These are phyloP conservation scores for Saccharomycopsis malanga DNA, from an alignment of 805 yeast species.

Conservation along the genomic window DNA sequence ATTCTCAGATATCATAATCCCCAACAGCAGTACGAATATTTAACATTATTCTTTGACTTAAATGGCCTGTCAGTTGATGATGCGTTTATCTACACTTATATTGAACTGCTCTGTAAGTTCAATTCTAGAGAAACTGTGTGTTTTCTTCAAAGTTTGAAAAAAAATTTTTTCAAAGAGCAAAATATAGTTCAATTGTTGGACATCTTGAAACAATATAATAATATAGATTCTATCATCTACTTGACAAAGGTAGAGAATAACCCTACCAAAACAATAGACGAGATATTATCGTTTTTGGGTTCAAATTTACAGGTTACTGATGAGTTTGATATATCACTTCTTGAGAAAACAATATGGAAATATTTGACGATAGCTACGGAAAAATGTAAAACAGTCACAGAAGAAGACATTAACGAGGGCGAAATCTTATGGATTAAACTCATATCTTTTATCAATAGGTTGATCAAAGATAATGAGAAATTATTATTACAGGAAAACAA, in stretches of 20 bases:
- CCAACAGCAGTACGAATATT: slow-evolving; percentile 28
- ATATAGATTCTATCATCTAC: slow-evolving; percentile 15
- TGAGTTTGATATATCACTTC: too few species aligned
- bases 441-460: slow-evolving; percentile 33
- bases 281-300: slow-evolving; percentile 20
- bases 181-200: slow-evolving; percentile 1
- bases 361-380: slow-evolving; percentile 31
- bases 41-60: slow-evolving; percentile 28
- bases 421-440: slow-evolving; percentile 36
- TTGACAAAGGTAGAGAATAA: slow-evolving; percentile 4
- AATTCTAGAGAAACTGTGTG: slow-evolving; percentile 1
- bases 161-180: background rate
- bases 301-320: too few species aligned
- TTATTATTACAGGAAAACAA: too few species aligned
- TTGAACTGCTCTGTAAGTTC: slow-evolving; percentile 3
- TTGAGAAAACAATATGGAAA: slow-evolving; percentile 32
- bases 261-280: slow-evolving; percentile 23
- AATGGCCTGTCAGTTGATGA: slow-evolving; percentile 1
- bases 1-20: slow-evolving; percentile 6
- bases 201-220: slow-evolving; percentile 1
- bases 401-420: slow-evolving; percentile 25
- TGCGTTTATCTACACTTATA: slow-evolving; percentile 2
- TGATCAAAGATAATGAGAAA: slow-evolving; percentile 30
- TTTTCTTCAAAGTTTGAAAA: background rate
- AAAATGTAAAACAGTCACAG: slow-evolving; percentile 26